Percentiles rank a stretch among this genome's conserved stretches.
Conservation (phyloP, 257 asterid species). For the Galeopsis tetrahit region DNA sequence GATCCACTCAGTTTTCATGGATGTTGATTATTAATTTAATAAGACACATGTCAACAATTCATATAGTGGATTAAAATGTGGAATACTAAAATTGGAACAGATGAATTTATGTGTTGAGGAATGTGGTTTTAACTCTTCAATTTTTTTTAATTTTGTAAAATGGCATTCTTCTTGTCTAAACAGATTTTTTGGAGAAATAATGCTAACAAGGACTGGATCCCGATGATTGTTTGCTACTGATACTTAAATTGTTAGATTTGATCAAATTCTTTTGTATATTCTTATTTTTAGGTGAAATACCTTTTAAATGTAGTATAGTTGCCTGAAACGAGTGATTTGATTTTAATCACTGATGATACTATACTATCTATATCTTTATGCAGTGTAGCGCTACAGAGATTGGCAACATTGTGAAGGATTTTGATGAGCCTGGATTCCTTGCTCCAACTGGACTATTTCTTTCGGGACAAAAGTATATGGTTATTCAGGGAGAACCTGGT, state of each 20-base stretch:
- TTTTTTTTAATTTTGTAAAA: background rate
- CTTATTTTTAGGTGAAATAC: background rate
- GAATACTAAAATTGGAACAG: too few relatives aligned
- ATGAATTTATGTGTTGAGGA: background rate
- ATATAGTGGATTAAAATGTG: too few relatives aligned
- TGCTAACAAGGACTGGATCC: background rate
- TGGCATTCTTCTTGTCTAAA: background rate
- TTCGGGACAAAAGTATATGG: slow-evolving; percentile 61
- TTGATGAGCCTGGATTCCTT: slow-evolving; percentile 64
- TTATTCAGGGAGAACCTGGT: slow-evolving; percentile 62
- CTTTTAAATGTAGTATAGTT: too few relatives aligned
- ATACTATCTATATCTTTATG: background rate
- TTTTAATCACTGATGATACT: background rate
- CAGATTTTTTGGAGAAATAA: background rate
- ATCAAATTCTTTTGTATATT: background rate
- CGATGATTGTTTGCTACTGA: background rate
- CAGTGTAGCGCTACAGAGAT: slow-evolving; percentile 55
- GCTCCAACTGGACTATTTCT: slow-evolving; percentile 63
- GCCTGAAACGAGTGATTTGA: slow-evolving; percentile 4
- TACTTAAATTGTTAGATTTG: background rate
- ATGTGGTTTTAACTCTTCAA: background rate
- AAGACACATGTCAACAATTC: too few relatives aligned
- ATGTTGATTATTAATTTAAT: too few relatives aligned
- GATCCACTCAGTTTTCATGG: too few relatives aligned
- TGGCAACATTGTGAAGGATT: slow-evolving; percentile 48